These are phyloP conservation scores for Phialophora expanda DNA, from an alignment of 2,329 filamentous ascomycete genomes.

Conservation along the genomic window DNA sequence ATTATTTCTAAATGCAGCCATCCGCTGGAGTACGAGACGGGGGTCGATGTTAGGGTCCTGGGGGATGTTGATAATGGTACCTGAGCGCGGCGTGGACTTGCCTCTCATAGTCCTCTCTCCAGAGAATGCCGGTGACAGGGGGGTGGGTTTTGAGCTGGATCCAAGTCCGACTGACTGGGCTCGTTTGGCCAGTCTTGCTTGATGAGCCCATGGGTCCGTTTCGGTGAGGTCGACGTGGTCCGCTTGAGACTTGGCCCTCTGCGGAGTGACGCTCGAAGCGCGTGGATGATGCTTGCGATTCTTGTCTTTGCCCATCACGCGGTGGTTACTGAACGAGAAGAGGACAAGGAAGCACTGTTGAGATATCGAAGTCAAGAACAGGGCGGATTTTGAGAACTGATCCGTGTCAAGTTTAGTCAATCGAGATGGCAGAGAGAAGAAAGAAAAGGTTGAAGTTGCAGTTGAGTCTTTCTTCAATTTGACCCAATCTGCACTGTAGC, in stretches of 20 bases:
- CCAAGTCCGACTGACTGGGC: not conserved
- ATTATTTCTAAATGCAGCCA: conserved; percentile 39
- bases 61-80: conserved; percentile 18
- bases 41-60: conserved; percentile 28
- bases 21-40: conserved; percentile 21
- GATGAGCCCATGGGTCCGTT: conserved; percentile 16
- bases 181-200: conserved; percentile 2
- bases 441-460: not conserved
- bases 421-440: not conserved
- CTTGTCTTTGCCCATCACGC: conserved; percentile 14
- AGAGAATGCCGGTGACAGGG: conserved; percentile 18
- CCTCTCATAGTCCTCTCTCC: not conserved
- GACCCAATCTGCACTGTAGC: not conserved
- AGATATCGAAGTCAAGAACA: conserved; percentile 4
- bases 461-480: not conserved
- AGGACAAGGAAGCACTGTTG: not conserved
- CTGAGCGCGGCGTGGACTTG: not conserved
- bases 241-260: not conserved
- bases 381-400: not conserved
- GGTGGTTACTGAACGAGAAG: not conserved
- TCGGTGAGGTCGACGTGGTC: conserved; percentile 27
- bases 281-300: conserved; percentile 8
- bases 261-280: conserved; percentile 15
- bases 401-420: not conserved
- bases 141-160: conserved; percentile 6